Conservation (phyloP, 2,329 filamentous ascomycete species). For the Tolypocladium pustulatum region DNA sequence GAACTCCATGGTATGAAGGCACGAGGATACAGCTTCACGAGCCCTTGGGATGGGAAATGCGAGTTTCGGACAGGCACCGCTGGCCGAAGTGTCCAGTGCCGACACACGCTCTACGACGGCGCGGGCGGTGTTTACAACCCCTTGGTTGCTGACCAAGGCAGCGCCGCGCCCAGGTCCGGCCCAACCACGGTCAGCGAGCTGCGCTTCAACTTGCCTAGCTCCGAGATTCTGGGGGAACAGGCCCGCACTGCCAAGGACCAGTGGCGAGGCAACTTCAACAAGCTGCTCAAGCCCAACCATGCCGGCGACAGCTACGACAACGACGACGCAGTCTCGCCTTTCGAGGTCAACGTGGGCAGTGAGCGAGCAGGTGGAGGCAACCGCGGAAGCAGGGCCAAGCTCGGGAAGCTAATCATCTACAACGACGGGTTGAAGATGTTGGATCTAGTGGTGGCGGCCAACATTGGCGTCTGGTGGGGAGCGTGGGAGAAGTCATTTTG, state of each 20-base stretch:
- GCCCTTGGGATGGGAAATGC: slow-evolving; percentile 80
- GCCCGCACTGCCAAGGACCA: slow-evolving; percentile 19
- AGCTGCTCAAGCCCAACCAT: slow-evolving; percentile 23
- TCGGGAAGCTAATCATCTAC: slow-evolving; percentile 85
- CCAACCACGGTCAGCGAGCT: slow-evolving; percentile 62
- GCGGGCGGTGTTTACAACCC: slow-evolving; percentile 28
- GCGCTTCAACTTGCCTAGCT: slow-evolving; percentile 73
- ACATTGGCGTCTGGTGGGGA: slow-evolving; percentile 89
- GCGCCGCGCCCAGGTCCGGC: slow-evolving; percentile 17
- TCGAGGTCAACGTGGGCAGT: slow-evolving; percentile 67
- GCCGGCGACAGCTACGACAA: slow-evolving; percentile 22
- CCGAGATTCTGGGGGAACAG: slow-evolving; percentile 33
- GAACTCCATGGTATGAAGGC: slow-evolving; percentile 28
- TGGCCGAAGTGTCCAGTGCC: slow-evolving; percentile 65
- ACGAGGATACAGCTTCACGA: slow-evolving; percentile 66
- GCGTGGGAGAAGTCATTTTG: slow-evolving; percentile 57
- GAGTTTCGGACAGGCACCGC: slow-evolving; percentile 72
- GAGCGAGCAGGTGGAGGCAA: slow-evolving; percentile 82
- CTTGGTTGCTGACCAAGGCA: slow-evolving; percentile 25
- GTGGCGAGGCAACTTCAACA: slow-evolving; percentile 31
- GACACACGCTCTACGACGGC: slow-evolving; percentile 51
- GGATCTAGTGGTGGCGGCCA: slow-evolving; percentile 82
- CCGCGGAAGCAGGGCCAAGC: slow-evolving; percentile 75
- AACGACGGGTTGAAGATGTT: slow-evolving; percentile 92
- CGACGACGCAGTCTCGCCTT: slow-evolving; percentile 25